These are phyloP conservation scores for Cystobasidium tubakii DNA, from an alignment of 768 basidiomycete species.

Conservation along the genomic window DNA sequence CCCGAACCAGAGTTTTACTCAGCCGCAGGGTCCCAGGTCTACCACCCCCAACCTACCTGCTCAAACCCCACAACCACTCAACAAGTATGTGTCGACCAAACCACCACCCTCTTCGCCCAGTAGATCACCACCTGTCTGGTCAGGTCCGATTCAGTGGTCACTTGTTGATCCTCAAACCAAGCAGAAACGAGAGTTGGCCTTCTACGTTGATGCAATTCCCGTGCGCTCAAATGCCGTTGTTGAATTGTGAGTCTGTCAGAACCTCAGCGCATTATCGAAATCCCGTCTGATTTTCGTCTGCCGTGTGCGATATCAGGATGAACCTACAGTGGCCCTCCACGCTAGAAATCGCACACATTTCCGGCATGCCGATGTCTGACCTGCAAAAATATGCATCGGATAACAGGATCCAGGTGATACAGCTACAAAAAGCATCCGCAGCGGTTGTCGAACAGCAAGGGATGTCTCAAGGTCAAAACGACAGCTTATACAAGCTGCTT, in stretches of 20 bases:
- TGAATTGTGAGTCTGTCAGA: constrained; percentile 25
- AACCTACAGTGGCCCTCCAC: constrained; percentile 31
- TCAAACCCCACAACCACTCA: not conserved
- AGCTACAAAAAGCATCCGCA: not conserved
- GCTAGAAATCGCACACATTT: constrained; percentile 17
- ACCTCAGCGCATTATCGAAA: too few relatives aligned
- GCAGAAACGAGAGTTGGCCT: constrained; percentile 19
- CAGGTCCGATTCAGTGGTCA: constrained; percentile 25
- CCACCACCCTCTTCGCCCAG: not conserved
- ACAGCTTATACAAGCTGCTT: constrained; percentile 28
- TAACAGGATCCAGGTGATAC: constrained; percentile 22
- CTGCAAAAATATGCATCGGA: constrained; percentile 28
- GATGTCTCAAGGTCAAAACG: constrained; percentile 20
- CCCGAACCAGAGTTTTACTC: not conserved
- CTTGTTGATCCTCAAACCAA: constrained; percentile 27
- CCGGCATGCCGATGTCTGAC: constrained; percentile 21
- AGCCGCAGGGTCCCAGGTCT: not conserved
- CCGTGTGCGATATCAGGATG: not conserved
- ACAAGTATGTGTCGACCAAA: not conserved
- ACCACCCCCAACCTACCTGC: not conserved
- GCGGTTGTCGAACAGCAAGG: constrained; percentile 12
- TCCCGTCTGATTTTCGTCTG: too few relatives aligned
- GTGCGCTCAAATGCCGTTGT: constrained; percentile 23
- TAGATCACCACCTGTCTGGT: constrained; percentile 25
- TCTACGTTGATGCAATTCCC: constrained; percentile 33